A percentile compares a stretch with the other conserved stretches of the same genome.
Evolutionary conservation across 1,139 yeast species (phyloP).

Genomic region (Blastobotrys raffinosifermentans): DNA sequence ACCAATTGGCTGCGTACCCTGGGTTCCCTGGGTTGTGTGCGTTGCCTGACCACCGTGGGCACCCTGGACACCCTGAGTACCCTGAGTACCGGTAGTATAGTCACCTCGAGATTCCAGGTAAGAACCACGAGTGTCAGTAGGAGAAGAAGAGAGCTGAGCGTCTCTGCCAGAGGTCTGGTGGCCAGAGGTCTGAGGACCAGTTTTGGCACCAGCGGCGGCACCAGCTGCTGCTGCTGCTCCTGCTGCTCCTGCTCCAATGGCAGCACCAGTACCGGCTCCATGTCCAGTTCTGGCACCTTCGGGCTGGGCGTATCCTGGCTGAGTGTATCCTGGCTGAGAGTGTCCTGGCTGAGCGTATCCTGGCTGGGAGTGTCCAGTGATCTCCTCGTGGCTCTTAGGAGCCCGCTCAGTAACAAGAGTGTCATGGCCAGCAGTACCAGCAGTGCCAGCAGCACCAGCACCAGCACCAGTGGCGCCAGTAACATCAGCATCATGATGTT

Average conservation of each 20-base stretch:
- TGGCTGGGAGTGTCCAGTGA: no score
- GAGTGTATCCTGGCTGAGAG: no score
- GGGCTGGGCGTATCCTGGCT: no score
- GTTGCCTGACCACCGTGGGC: background rate
- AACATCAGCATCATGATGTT: background rate
- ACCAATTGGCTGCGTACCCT: background rate
- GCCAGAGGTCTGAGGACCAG: no score
- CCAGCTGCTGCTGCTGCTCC: background rate
- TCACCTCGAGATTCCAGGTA: background rate
- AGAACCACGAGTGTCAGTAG: background rate
- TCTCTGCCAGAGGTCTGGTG: no score
- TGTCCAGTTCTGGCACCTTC: no score
- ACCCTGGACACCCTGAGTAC: background rate
- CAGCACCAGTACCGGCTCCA: slow-evolving; percentile 3
- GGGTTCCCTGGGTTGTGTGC: background rate
- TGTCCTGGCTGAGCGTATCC: no score
- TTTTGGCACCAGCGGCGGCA: slow-evolving; percentile 2
- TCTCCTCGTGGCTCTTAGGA: no score
- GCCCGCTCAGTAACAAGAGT: no score
- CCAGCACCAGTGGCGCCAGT: background rate
- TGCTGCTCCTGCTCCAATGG: background rate
- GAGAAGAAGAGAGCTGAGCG: no score
- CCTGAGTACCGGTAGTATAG: slow-evolving; percentile 1
- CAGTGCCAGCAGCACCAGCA: background rate
- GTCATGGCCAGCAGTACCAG: no score